A percentile compares a stretch with the other conserved stretches of the same genome.
phyloP scores from a whole-genome alignment of 2,329 filamentous ascomycete genomes.

The Parafenestella ontariensis region DNA sequence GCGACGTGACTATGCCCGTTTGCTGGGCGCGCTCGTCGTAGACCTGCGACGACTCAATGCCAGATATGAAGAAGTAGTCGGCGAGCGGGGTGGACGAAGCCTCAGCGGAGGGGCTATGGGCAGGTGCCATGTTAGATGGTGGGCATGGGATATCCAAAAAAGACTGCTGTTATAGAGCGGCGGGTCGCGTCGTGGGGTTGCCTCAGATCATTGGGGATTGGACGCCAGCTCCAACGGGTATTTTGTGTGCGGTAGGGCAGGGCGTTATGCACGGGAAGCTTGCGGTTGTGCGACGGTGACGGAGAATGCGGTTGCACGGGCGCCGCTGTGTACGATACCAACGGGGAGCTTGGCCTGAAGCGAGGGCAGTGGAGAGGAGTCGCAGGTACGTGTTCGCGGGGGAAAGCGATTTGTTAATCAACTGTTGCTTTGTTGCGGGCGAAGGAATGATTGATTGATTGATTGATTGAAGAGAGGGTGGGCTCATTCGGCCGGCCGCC shows the following conservation, averaged over 20 bases:
- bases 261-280: slow-evolving; percentile 25
- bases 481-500: slow-evolving; percentile 10
- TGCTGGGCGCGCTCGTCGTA: slow-evolving; percentile 54
- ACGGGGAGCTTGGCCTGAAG: slow-evolving; percentile 25
- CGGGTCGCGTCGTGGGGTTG: slow-evolving; percentile 29
- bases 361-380: slow-evolving; percentile 13
- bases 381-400: slow-evolving; percentile 2
- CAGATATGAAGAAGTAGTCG: slow-evolving; percentile 71
- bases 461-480: slow-evolving; percentile 11
- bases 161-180: slow-evolving; percentile 29
- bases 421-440: slow-evolving; percentile 8
- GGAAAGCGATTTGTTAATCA: not conserved
- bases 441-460: slow-evolving; percentile 9
- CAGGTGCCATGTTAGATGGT: slow-evolving; percentile 46
- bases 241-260: slow-evolving; percentile 33
- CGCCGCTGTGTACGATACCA: slow-evolving; percentile 20
- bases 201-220: slow-evolving; percentile 47
- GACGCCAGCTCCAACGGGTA: slow-evolving; percentile 39
- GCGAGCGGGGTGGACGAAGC: slow-evolving; percentile 63
- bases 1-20: slow-evolving; percentile 35
- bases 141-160: slow-evolving; percentile 43
- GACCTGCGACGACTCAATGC: slow-evolving; percentile 60
- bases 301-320: slow-evolving; percentile 34
- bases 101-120: slow-evolving; percentile 50
- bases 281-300: slow-evolving; percentile 38